Evolutionary conservation across 768 basidiomycete genomes (phyloP).

Genomic region (Lactarius hatsudake): DNA sequence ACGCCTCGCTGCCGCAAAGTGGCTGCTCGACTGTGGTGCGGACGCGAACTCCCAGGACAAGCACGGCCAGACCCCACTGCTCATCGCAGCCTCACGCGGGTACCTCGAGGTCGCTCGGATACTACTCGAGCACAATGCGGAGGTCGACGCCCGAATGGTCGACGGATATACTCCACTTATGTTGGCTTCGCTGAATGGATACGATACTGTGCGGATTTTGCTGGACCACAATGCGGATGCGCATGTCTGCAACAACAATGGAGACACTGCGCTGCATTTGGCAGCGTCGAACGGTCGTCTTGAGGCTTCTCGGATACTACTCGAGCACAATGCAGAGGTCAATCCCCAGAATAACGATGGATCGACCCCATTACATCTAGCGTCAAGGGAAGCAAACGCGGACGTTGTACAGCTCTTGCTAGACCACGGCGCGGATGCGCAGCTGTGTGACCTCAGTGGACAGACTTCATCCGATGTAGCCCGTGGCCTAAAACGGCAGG

Average conservation of each 20-base stretch:
- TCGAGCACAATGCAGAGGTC: background rate
- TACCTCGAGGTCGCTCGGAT: background rate
- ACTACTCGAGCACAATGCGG: background rate
- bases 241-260: rapidly evolving
- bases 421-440: background rate
- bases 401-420: background rate
- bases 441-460: background rate
- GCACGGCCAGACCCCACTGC: background rate
- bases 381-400: rapidly evolving
- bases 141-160: background rate
- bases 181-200: rapidly evolving
- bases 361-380: background rate
- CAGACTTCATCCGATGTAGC: background rate
- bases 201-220: background rate
- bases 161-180: background rate
- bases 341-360: background rate
- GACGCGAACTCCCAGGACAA: background rate
- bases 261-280: background rate
- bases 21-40: background rate
- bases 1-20: background rate
- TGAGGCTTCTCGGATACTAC: background rate
- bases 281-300: background rate
- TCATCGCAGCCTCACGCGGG: background rate
- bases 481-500: background rate
- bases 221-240: background rate